Percentiles rank a stretch among this genome's conserved stretches.
Conservation (phyloP, 768 basidiomycete species). For the Dendrothele bispora region DNA sequence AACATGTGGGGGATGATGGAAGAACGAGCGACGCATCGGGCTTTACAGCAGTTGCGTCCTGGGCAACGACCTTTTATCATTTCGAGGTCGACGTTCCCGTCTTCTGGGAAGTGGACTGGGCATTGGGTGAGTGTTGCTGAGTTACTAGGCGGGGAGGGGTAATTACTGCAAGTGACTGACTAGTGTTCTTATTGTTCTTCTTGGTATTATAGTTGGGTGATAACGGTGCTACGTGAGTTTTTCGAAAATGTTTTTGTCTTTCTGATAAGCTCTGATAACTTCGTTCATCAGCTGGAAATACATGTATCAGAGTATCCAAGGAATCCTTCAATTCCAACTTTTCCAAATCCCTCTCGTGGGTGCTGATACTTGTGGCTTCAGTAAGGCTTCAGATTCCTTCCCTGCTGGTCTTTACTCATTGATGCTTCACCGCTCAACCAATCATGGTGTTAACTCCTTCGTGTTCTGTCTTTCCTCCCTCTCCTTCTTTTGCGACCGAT, state of each 20-base stretch:
- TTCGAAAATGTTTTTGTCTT: too few species aligned
- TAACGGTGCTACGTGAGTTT: too few species aligned
- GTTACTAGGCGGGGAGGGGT: conserved; percentile 69
- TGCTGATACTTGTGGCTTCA: conserved; percentile 74
- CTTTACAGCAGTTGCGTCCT: conserved; percentile 51
- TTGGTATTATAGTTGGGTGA: too few species aligned
- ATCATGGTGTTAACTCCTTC: conserved; percentile 5
- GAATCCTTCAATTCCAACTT: conserved; percentile 78
- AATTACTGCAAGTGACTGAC: conserved; percentile 38
- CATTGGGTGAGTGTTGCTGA: conserved; percentile 72
- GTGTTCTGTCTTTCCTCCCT: too few species aligned
- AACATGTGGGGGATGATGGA: conserved; percentile 76
- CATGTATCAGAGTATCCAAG: conserved; percentile 70
- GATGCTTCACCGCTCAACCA: conserved; percentile 16
- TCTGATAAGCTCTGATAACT: background rate
- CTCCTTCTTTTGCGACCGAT: too few species aligned
- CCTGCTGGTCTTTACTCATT: conserved; percentile 16
- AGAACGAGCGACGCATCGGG: conserved; percentile 62
- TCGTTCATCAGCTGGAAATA: conserved; percentile 66
- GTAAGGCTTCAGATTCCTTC: too few species aligned
- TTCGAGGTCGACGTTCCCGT: conserved; percentile 67
- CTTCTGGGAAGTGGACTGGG: conserved; percentile 68
- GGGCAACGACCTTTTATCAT: conserved; percentile 72
- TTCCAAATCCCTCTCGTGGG: conserved; percentile 86
- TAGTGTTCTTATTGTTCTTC: too few species aligned